Percentiles rank a stretch among this genome's conserved stretches.
Conservation (phyloP, 1,284 basidiomycete genomes). For the Puccinia coronata region DNA sequence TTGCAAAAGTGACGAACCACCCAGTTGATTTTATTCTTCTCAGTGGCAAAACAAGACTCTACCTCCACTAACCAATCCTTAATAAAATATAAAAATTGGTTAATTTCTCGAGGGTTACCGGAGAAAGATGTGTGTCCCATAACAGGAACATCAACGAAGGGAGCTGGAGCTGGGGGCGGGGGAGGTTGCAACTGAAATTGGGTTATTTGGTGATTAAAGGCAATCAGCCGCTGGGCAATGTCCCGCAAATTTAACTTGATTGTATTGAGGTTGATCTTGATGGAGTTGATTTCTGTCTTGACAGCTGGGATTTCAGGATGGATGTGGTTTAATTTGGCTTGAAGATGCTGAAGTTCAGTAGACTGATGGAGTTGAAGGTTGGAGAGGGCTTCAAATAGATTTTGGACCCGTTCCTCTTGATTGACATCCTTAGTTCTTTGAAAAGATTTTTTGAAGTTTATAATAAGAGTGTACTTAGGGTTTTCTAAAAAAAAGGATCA, state of each 20-base stretch:
- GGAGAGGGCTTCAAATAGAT: too few relatives aligned
- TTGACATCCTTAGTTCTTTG: too few relatives aligned
- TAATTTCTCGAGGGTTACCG: conserved; percentile 2
- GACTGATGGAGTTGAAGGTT: too few relatives aligned
- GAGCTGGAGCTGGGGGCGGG: background rate
- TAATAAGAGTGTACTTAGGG: too few relatives aligned
- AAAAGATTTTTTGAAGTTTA: too few relatives aligned
- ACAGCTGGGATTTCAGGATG: background rate
- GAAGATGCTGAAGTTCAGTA: too few relatives aligned
- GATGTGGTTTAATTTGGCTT: too few relatives aligned
- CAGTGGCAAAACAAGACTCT: background rate
- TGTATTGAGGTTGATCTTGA: background rate
- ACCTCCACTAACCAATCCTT: background rate
- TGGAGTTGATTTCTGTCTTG: background rate
- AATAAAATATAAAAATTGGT: conserved; percentile 11
- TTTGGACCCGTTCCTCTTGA: too few relatives aligned
- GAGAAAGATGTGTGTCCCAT: too few relatives aligned
- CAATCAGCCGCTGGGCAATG: background rate
- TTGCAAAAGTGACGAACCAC: background rate
- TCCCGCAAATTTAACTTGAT: background rate
- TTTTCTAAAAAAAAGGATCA: too few relatives aligned
- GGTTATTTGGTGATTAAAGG: too few relatives aligned
- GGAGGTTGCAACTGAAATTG: too few relatives aligned
- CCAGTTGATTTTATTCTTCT: conserved; percentile 16
- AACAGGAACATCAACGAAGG: background rate